Percentiles rank a stretch among this genome's conserved stretches.
These are phyloP conservation scores for Bonia amplexicaulis DNA, from an alignment of 176 grass and related monocot genomes.

Conservation along the genomic window DNA sequence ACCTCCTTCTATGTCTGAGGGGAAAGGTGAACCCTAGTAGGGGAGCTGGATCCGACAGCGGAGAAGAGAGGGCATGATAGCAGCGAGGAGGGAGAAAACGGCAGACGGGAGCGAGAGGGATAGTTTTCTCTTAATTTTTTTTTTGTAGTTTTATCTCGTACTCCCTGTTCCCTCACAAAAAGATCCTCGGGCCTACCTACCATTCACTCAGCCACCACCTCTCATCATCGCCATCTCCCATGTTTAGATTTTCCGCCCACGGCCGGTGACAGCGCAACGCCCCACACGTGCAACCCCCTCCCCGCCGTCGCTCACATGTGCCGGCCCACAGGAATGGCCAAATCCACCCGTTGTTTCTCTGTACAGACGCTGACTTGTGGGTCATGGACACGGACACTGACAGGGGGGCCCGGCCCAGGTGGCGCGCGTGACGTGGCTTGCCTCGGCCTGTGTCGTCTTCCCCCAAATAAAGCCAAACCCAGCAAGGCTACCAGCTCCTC, in stretches of 20 bases:
- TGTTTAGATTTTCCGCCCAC: slow-evolving; percentile 22
- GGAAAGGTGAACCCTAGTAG: no score
- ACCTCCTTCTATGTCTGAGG: no score
- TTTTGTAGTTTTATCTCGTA: neutral
- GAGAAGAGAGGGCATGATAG: no score
- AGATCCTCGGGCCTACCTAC: neutral
- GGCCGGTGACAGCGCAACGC: slow-evolving; percentile 5
- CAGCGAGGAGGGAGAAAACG: no score
- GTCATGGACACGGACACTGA: neutral
- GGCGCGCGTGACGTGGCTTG: neutral
- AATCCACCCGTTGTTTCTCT: no score
- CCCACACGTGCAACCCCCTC: neutral
- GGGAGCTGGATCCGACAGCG: no score
- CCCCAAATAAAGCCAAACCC: slow-evolving; percentile 36
- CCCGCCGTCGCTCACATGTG: neutral
- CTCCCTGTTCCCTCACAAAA: neutral
- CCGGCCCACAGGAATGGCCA: no score
- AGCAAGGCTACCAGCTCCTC: slow-evolving; percentile 29
- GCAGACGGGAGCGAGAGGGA: no score
- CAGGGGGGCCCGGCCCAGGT: neutral
- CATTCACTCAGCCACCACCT: neutral
- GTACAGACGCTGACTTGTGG: neutral
- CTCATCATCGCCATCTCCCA: slow-evolving; percentile 13
- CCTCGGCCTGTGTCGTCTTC: neutral
- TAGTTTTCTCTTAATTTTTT: neutral